phyloP scores from a whole-genome alignment of 768 basidiomycete genomes.

The Mrakia frigida region DNA sequence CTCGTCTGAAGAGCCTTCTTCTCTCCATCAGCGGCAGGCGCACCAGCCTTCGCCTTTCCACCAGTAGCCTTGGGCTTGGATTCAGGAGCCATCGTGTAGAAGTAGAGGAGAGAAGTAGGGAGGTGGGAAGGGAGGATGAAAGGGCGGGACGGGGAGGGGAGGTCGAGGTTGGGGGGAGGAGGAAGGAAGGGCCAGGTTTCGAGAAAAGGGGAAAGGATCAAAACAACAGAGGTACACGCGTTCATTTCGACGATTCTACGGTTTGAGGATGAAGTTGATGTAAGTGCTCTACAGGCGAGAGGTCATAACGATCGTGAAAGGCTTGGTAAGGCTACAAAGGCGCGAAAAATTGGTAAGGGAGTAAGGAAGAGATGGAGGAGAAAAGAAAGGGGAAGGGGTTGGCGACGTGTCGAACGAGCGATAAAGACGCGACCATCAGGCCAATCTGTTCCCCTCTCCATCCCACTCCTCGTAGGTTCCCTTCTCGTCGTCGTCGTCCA shows the following conservation, averaged over 20 bases:
- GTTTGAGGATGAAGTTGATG: too few relatives aligned
- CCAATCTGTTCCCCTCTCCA: not conserved
- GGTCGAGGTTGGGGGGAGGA: not conserved
- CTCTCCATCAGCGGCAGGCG: slow-evolving; percentile 41
- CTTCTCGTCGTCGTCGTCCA: not conserved
- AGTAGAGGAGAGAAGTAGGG: not conserved
- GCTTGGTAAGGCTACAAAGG: too few relatives aligned
- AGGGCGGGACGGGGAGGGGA: not conserved
- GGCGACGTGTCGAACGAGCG: not conserved
- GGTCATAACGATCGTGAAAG: too few relatives aligned
- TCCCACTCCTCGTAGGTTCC: not conserved
- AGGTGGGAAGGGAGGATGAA: not conserved
- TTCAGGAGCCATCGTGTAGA: slow-evolving; percentile 10
- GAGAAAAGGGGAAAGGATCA: not conserved
- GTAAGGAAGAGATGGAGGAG: not conserved
- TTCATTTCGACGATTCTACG: too few relatives aligned
- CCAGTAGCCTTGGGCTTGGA: slow-evolving; percentile 32
- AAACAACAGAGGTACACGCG: too few relatives aligned
- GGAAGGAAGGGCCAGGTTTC: not conserved
- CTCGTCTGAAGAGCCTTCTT: slow-evolving; percentile 46
- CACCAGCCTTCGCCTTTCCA: slow-evolving; percentile 45
- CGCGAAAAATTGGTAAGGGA: too few relatives aligned
- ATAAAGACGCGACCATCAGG: not conserved
- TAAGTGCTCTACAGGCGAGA: too few relatives aligned
- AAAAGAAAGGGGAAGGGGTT: not conserved